These are phyloP conservation scores for Aphanocladium album DNA, from an alignment of 2,329 filamentous ascomycete species.

Conservation along the genomic window DNA sequence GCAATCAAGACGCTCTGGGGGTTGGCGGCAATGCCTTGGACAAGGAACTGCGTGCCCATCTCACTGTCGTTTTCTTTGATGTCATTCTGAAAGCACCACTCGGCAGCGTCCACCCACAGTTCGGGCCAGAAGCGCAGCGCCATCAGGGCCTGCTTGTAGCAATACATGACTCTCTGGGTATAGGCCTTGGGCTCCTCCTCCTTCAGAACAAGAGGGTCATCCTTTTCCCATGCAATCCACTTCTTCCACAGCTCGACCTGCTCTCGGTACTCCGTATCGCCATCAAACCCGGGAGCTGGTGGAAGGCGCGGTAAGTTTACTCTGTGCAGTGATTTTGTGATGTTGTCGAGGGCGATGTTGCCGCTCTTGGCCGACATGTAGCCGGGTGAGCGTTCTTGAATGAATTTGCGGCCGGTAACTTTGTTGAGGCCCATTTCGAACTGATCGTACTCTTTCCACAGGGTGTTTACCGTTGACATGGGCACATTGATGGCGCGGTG, in stretches of 20 bases:
- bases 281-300: slow-evolving; percentile 79
- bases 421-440: slow-evolving; percentile 96
- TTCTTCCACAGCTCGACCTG: slow-evolving; percentile 88
- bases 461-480: slow-evolving; percentile 70
- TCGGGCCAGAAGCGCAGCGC: slow-evolving; percentile 91
- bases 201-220: slow-evolving; percentile 81
- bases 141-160: slow-evolving; percentile 92
- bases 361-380: slow-evolving; percentile 97
- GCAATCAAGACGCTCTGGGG: slow-evolving; percentile 89
- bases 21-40: slow-evolving; percentile 80
- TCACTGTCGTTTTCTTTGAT: slow-evolving; percentile 56
- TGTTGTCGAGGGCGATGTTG: slow-evolving; percentile 84
- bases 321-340: slow-evolving; percentile 70
- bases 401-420: slow-evolving; percentile 84
- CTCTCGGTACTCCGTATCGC: slow-evolving; percentile 73
- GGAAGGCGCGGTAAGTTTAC: slow-evolving; percentile 76
- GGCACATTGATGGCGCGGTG: slow-evolving; percentile 85
- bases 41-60: slow-evolving; percentile 68
- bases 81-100: slow-evolving; percentile 82
- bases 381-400: slow-evolving; percentile 84
- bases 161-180: slow-evolving; percentile 76
- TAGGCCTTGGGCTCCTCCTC: slow-evolving; percentile 72
- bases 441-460: slow-evolving; percentile 97
- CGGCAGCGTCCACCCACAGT: slow-evolving; percentile 90
- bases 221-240: slow-evolving; percentile 95